phyloP scores from a whole-genome alignment of 1,284 basidiomycete species.

The Ceratobasidium sp. region DNA sequence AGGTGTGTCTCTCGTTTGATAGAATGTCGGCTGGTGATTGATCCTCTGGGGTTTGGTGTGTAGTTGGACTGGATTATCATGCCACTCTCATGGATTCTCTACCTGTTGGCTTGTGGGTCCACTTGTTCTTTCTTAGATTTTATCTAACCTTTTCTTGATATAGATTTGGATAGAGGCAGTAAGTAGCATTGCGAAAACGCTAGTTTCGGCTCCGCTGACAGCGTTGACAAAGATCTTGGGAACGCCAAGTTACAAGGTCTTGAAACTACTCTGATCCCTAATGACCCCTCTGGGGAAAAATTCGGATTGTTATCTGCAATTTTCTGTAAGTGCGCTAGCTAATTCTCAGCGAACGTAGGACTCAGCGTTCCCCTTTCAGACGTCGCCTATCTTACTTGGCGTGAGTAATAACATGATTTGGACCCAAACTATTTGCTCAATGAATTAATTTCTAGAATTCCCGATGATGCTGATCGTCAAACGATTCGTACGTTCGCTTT shows the following conservation, averaged over 20 bases:
- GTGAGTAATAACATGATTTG: background rate
- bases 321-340: background rate
- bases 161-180: constrained; percentile 21
- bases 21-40: background rate
- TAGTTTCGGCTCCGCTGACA: background rate
- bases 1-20: background rate
- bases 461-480: constrained; percentile 13
- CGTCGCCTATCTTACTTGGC: constrained; percentile 16
- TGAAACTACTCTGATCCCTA: constrained; percentile 1
- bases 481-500: background rate
- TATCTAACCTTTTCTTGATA: background rate
- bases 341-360: background rate
- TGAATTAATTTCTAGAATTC: background rate
- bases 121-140: no score
- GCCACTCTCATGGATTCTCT: constrained; percentile 15
- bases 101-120: constrained; percentile 9
- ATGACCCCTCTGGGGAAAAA: constrained; percentile 3
- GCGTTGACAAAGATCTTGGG: background rate
- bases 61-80: constrained; percentile 14
- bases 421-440: background rate
- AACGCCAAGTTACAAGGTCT: constrained; percentile 18
- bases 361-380: background rate
- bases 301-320: constrained; percentile 10
- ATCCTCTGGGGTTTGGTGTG: background rate
- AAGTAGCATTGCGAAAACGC: background rate